Base-by-base conservation (phyloP, 345 rosid species). In the Pugionium dolabratum region DNA sequence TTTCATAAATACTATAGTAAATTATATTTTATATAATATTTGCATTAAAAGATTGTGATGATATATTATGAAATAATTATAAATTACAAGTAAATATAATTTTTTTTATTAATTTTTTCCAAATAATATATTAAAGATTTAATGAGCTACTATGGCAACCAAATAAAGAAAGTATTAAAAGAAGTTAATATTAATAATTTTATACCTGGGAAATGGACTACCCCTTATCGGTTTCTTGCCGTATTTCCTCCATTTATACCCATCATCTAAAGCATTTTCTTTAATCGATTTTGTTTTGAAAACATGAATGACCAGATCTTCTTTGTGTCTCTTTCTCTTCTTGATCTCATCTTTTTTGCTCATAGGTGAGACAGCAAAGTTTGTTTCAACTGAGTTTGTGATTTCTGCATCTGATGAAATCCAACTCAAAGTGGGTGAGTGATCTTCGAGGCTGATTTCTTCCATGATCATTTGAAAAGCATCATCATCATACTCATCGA, bases 191-290 rank as follows among this genome's bases (percentile, higher is more conserved):
- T 18, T 18, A 18, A 18, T 18, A 6, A 4, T n/a, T n/a, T n/a
- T 37, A 51, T 70, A 81, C 85, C 85, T 77, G 6, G 81, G 85
- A 73, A 37, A 58, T 58, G 68, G 59, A 78, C 7, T 79, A 37
- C 76, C 76, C 58, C 4, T 82, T 29, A 79, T 77, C 10, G 72
- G 54, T 64, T 82, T 82, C 60, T 79, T 80, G 55, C 85, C 85
- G 43, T 82, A 82, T 46, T 82, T 82, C 47, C 80, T 53, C 85
- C 85, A 82, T 69, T 54, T 75, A 59, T 35, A 82, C 2, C 85
- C 85, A 4, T 80, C 84, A 40, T 80, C 82, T 61, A 80, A 48
- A 30, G 66, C 29, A 9, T 65, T 5, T 11, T 63, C 60, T 18
- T 18, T 18, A 18, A 0, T 0, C 2, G 62, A 55, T 28, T 72